These are phyloP conservation scores for Amanita phalloides DNA, from an alignment of 768 basidiomycete genomes.

Conservation along the genomic window DNA sequence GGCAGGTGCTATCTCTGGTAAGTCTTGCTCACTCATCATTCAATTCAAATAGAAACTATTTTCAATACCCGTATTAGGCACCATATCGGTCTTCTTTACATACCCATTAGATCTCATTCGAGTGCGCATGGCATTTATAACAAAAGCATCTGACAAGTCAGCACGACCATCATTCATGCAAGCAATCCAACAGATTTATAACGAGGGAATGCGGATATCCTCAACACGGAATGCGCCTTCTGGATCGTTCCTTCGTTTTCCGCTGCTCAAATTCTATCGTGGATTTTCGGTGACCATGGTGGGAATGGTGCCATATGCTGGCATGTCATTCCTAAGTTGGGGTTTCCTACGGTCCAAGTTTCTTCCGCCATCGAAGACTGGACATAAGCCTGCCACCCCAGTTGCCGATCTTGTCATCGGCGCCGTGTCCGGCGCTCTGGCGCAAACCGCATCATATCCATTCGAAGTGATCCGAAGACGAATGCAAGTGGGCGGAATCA, in stretches of 20 bases:
- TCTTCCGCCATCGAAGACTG: constrained; percentile 31
- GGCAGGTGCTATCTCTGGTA: constrained; percentile 85
- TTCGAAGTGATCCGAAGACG: constrained; percentile 87
- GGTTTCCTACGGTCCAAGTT: constrained; percentile 60
- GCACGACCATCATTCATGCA: constrained; percentile 39
- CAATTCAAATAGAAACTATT: not conserved
- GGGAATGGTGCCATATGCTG: constrained; percentile 94
- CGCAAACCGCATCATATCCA: constrained; percentile 89
- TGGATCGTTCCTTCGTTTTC: constrained; percentile 47
- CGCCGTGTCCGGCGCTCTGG: constrained; percentile 73
- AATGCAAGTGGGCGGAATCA: constrained; percentile 92
- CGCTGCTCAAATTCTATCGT: constrained; percentile 87
- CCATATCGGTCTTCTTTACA: constrained; percentile 81
- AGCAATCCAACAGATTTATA: constrained; percentile 58
- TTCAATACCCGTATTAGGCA: constrained; percentile 34
- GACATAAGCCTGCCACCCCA: constrained; percentile 26
- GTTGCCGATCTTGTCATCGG: constrained; percentile 72
- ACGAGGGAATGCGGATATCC: constrained; percentile 37
- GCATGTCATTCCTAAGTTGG: constrained; percentile 90
- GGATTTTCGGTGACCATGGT: constrained; percentile 90
- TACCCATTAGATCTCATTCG: constrained; percentile 95
- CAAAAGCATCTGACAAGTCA: constrained; percentile 19
- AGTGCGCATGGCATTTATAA: constrained; percentile 90
- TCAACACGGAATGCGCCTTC: constrained; percentile 12
- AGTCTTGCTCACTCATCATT: constrained; percentile 12